Evolutionary conservation across 768 basidiomycete genomes (phyloP).

Genomic region (Suillus placidus): DNA sequence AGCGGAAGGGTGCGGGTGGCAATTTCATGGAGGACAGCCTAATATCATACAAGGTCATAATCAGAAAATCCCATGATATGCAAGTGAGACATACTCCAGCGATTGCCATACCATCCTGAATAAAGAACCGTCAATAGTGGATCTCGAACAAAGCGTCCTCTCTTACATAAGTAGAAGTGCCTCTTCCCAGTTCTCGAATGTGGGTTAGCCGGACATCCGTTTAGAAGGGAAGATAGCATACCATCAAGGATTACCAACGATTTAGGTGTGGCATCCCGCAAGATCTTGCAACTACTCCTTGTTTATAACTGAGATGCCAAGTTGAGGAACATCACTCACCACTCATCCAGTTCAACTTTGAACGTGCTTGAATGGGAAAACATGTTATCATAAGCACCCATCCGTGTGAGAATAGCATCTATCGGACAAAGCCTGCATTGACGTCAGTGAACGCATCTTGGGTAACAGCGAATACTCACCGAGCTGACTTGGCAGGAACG

Average conservation of each 20-base stretch:
- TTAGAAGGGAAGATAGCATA: conserved; percentile 36
- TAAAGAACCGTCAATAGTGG: conserved; percentile 4
- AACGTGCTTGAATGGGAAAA: conserved; percentile 94
- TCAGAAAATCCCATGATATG: conserved; percentile 12
- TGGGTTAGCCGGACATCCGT: conserved; percentile 12
- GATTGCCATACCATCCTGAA: conserved; percentile 97
- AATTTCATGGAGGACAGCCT: conserved; percentile 93
- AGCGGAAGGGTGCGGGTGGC: conserved; percentile 91
- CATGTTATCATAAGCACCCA: conserved; percentile 99
- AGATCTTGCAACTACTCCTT: conserved; percentile 77
- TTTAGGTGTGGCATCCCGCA: conserved; percentile 90
- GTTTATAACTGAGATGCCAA: conserved; percentile 4
- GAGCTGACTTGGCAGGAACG: conserved; percentile 83
- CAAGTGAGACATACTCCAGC: conserved; percentile 62
- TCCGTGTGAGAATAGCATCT: conserved; percentile 91
- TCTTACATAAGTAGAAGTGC: conserved; percentile 90
- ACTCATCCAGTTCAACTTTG: conserved; percentile 98
- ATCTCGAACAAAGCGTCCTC: not conserved
- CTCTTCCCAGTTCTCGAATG: conserved; percentile 81
- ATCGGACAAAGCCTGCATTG: conserved; percentile 75
- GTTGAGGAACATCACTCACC: conserved; percentile 46
- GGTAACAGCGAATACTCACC: conserved; percentile 43
- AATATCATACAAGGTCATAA: conserved; percentile 5
- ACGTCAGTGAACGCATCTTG: conserved; percentile 10
- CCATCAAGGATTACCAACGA: conserved; percentile 96